Conservation (phyloP, 768 basidiomycete species). For the Tulasnella sp. region DNA sequence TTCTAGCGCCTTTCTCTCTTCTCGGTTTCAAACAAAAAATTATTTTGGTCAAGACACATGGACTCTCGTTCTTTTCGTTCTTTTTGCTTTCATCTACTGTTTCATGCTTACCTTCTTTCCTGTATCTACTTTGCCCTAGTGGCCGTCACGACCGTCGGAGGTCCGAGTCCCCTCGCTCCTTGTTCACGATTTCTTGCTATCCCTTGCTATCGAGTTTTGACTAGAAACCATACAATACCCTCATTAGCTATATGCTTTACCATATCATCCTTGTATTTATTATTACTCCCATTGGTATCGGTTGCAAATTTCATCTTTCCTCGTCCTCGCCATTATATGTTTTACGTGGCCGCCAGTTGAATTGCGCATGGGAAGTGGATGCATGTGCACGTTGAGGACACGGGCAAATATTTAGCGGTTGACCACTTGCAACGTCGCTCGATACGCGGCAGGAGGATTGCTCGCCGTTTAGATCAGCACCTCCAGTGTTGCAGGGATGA, state of each 20-base stretch:
- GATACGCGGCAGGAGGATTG: too few species aligned
- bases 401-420: too few species aligned
- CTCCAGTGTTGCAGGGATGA: too few species aligned
- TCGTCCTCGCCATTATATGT: too few species aligned
- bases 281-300: not conserved
- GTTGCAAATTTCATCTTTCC: not conserved
- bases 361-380: too few species aligned
- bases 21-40: not conserved
- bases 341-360: too few species aligned
- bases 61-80: not conserved
- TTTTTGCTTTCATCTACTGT: not conserved
- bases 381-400: too few species aligned
- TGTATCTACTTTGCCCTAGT: not conserved
- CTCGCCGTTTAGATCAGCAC: too few species aligned
- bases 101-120: not conserved
- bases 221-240: not conserved
- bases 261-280: not conserved
- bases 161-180: not conserved
- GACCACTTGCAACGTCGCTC: too few species aligned
- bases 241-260: not conserved
- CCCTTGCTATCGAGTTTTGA: not conserved
- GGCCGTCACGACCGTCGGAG: not conserved
- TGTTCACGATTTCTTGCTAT: not conserved
- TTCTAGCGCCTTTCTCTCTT: not conserved
- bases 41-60: not conserved